Evolutionary conservation across 169 alveolate species (phyloP).

Genomic region (Plasmodium gallinaceum): DNA sequence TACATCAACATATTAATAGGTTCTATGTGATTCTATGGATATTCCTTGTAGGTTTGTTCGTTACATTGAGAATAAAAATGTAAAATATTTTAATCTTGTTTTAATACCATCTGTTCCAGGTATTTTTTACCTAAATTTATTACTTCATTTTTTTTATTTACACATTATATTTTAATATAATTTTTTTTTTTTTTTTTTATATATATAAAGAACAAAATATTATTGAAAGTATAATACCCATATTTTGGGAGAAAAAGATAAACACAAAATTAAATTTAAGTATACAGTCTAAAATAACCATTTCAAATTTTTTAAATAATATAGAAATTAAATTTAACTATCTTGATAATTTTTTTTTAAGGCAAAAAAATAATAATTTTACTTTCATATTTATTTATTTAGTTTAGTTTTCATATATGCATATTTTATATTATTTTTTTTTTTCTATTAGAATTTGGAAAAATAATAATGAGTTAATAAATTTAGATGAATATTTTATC

Average conservation of each 20-base stretch:
- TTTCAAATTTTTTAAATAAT: slow-evolving; percentile 30
- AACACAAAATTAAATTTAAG: slow-evolving; percentile 11
- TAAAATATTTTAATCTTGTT: slow-evolving; percentile 52
- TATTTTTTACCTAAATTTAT: background rate
- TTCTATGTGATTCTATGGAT: slow-evolving; percentile 42
- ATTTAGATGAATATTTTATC: slow-evolving; percentile 43
- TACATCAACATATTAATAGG: slow-evolving; percentile 1
- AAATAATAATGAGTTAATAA: slow-evolving; percentile 20
- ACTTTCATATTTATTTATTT: background rate
- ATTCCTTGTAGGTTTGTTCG: slow-evolving; percentile 68
- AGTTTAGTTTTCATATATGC: too few species aligned
- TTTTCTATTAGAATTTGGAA: slow-evolving; percentile 34
- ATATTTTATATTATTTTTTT: background rate
- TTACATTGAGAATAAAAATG: slow-evolving; percentile 7
- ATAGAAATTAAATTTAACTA: slow-evolving; percentile 23
- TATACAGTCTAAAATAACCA: slow-evolving; percentile 21
- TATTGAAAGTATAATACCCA: slow-evolving; percentile 39
- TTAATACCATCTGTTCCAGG: slow-evolving; percentile 61
- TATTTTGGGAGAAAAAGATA: slow-evolving; percentile 54
- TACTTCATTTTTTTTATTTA: background rate
- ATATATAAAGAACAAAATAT: slow-evolving; percentile 32
- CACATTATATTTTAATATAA: background rate
- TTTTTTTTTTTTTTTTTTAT: background rate
- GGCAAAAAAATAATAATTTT: background rate
- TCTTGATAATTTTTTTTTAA: slow-evolving; percentile 45